Evolutionary conservation across 768 basidiomycete species (phyloP), one percentile per base, ranked within the genome.

Genomic region (Cyclocybe cylindracea): DNA sequence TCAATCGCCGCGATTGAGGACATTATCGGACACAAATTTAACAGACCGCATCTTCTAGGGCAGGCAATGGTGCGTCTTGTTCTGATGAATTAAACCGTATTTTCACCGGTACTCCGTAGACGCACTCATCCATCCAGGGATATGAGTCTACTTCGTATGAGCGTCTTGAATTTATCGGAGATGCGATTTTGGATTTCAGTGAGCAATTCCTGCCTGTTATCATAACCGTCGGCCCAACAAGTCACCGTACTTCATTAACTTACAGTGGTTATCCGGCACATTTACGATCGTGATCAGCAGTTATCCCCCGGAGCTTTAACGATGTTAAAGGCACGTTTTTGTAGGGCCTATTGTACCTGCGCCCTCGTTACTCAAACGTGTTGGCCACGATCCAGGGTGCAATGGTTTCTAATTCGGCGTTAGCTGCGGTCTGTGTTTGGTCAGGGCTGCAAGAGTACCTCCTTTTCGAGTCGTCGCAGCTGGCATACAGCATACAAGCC

Each of bases 111-210:
- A 37, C 16, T 80, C 76, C 45, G 5, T 58, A 93, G 90, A 87
- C 86, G 0, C 90, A 91, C 64, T 70, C 80, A 2, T 86, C 87
- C 0, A 70, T 79, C 33, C 77, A 80, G 55, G 78, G 78, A 3
- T 75, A 72, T 50, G 80, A 85, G 50, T 71, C 76, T 35, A 79
- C 76, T 10, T 80, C 80, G 13, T 88, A 89, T 61, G 88, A 91
- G 60, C 76, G 88, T 51, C 76, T 94, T 34, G 91, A 93, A 65
- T 94, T 93, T 63, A 74, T 93, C 37, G 92, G 92, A 10, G 92
- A 94, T 69, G 89, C 89, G 1, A 81, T 94, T 45, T 78, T 94
- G 19, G 92, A 94, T 66, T 88, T 91, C 51, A 68, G 91, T 93
- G 61, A 48, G 89, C 72, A 13, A 16, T 35, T 46, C 37, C 46